These are phyloP conservation scores for Syncephalastrum sp. DNA, from an alignment of 371 early-diverging fungal species.

Conservation along the genomic window DNA sequence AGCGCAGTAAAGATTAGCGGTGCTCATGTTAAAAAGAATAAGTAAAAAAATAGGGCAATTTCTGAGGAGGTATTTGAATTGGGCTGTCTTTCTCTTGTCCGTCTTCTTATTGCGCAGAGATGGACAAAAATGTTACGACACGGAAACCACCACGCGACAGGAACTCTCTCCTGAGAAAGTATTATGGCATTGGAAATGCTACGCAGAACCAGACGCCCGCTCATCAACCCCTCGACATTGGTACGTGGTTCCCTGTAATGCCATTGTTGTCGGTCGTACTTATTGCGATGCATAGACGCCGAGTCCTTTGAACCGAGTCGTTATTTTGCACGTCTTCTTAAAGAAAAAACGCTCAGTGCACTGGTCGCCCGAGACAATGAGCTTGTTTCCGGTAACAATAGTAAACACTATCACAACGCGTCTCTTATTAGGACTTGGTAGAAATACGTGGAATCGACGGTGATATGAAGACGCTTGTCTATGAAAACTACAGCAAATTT, in stretches of 20 bases:
- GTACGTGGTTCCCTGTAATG: slow-evolving; percentile 12
- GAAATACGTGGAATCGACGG: slow-evolving; percentile 89
- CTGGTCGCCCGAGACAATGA: slow-evolving; percentile 73
- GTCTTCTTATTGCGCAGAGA: too few species aligned
- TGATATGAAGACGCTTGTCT: slow-evolving; percentile 95
- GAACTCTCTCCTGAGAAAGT: slow-evolving; percentile 34
- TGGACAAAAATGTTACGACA: too few species aligned
- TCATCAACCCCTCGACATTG: slow-evolving; percentile 31
- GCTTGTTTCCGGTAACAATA: slow-evolving; percentile 59
- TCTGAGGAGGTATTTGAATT: too few species aligned
- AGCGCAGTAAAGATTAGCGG: too few species aligned
- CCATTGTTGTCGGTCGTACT: neutral
- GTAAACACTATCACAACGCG: too few species aligned
- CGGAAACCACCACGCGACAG: slow-evolving; percentile 16
- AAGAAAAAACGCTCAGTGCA: slow-evolving; percentile 65
- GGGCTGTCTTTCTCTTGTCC: too few species aligned
- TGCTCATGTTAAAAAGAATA: too few species aligned
- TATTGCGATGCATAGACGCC: slow-evolving; percentile 43
- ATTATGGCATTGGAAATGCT: slow-evolving; percentile 35
- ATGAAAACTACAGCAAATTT: slow-evolving; percentile 95
- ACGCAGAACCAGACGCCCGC: slow-evolving; percentile 12
- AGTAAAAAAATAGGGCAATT: too few species aligned
- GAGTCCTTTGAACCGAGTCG: slow-evolving; percentile 72
- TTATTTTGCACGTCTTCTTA: slow-evolving; percentile 69
- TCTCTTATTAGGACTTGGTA: slow-evolving; percentile 11